Evolutionary conservation across 805 yeast genomes (phyloP), one percentile per base, ranked within the genome.

Genomic region (Saturnispora bothae): DNA sequence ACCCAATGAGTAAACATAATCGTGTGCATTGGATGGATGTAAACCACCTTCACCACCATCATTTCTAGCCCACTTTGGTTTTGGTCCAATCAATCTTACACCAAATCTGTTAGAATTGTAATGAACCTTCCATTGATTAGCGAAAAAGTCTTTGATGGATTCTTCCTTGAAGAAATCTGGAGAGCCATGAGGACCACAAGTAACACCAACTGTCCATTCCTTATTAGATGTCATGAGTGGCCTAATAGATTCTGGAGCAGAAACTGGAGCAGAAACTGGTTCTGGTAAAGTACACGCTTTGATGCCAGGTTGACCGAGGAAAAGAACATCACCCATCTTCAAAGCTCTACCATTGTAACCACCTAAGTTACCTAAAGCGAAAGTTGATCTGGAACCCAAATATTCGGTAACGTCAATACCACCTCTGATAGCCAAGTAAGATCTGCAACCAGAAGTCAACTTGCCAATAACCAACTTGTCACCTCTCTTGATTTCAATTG

Each of bases 31-130:
- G n/a, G 96, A 86, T 35, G 98, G 98, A 65, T 89, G 98, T 54
- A 89, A 68, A 41, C 98, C 98, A 42, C 92, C 98, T 52, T 86
- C 95, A 43, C 97, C 98, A 63, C 97, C 98, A 57, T 86, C 95
- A 8, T 70, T 58, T 64, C 98, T 76, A 10, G 96, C 96, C 98
- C 97, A 92, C 54, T 74, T 70, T 10, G 97, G 98, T 60, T 86
- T 89, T 41, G 97, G 97, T 32, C 96, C 96, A 47, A 82, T 77
- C 49, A 89, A 68, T 55, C 97, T 75, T 26, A 89, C 94, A 57
- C 98, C 98, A 60, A 89, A 89, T 58, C 98, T 74, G 64, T 89
- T 89, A 23, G 97, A 88, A 63, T 89, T 89, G 68, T 92, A 92
- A 59, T 92, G 97, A 36, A 89, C 86, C 60, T 86, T 89, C 97